Percentiles rank a stretch among this genome's conserved stretches.
phyloP scores from a whole-genome alignment of 805 yeast genomes.

The Starmera amethionina region DNA sequence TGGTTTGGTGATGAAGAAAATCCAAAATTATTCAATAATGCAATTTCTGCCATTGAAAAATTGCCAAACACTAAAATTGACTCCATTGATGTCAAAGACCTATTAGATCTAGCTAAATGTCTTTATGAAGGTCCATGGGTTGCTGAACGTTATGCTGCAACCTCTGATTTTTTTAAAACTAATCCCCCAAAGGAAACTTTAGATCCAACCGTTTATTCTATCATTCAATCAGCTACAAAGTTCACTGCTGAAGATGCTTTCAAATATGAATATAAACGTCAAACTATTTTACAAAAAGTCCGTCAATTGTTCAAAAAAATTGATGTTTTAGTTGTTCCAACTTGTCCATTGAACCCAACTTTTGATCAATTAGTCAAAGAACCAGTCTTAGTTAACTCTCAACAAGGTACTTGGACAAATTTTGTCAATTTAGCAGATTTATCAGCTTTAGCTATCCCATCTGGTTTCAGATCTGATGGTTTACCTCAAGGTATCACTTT shows the following conservation, averaged over 20 bases:
- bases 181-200: slow-evolving; percentile 61
- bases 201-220: slow-evolving; percentile 75
- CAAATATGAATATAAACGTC: slow-evolving; percentile 80
- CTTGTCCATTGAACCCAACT: slow-evolving; percentile 88
- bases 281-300: slow-evolving; percentile 63
- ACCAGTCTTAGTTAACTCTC: slow-evolving; percentile 76
- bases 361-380: slow-evolving; percentile 62
- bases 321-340: slow-evolving; percentile 83
- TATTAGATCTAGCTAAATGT: slow-evolving; percentile 75
- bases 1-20: slow-evolving; percentile 83
- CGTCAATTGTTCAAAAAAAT: slow-evolving; percentile 41
- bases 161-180: slow-evolving; percentile 57
- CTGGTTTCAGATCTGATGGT: slow-evolving; percentile 81
- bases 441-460: slow-evolving; percentile 87
- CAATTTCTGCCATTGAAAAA: slow-evolving; percentile 33
- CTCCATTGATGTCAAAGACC: slow-evolving; percentile 61
- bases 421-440: slow-evolving; percentile 91
- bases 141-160: slow-evolving; percentile 85
- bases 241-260: slow-evolving; percentile 78
- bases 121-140: slow-evolving; percentile 99
- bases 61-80: slow-evolving; percentile 40
- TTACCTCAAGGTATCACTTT: slow-evolving; percentile 87
- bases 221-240: slow-evolving; percentile 70
- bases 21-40: slow-evolving; percentile 53
- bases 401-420: slow-evolving; percentile 97